phyloP scores from a whole-genome alignment of 1,139 yeast genomes.

The Kodamaea alishanica region DNA sequence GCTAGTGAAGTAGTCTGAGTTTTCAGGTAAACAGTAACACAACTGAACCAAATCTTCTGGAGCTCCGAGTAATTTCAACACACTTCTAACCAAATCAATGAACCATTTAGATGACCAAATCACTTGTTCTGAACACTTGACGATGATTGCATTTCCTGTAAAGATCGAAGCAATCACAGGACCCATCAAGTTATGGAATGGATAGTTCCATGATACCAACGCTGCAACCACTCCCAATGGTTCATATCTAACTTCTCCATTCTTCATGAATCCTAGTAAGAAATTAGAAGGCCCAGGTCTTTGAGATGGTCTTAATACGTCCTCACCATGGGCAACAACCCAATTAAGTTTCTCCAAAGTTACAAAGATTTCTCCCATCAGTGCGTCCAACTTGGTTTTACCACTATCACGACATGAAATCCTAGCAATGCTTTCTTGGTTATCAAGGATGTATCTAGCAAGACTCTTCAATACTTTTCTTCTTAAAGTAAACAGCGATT shows the following conservation, averaged over 20 bases:
- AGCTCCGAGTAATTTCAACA: slow-evolving; percentile 67
- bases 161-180: slow-evolving; percentile 86
- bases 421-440: slow-evolving; percentile 83
- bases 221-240: slow-evolving; percentile 91
- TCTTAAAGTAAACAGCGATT: slow-evolving; percentile 59
- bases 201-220: slow-evolving; percentile 94
- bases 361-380: slow-evolving; percentile 93
- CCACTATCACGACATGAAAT: slow-evolving; percentile 97
- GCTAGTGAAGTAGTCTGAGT: slow-evolving; percentile 79
- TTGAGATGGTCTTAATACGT: slow-evolving; percentile 61
- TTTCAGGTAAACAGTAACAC: slow-evolving; percentile 74
- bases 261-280: slow-evolving; percentile 67
- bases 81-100: slow-evolving; percentile 61
- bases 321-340: slow-evolving; percentile 81
- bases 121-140: slow-evolving; percentile 93
- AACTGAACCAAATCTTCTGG: slow-evolving; percentile 83
- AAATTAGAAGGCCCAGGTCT: slow-evolving; percentile 87
- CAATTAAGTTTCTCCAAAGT: slow-evolving; percentile 89
- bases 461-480: slow-evolving; percentile 69
- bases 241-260: slow-evolving; percentile 89
- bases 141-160: slow-evolving; percentile 85
- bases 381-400: slow-evolving; percentile 91
- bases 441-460: slow-evolving; percentile 64
- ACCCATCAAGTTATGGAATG: slow-evolving; percentile 88
- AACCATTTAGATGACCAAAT: slow-evolving; percentile 91